Evolutionary conservation across 2,329 filamentous ascomycete genomes (phyloP), one percentile per base, ranked within the genome.

Genomic region (Trichoderma atrobrunneum): DNA sequence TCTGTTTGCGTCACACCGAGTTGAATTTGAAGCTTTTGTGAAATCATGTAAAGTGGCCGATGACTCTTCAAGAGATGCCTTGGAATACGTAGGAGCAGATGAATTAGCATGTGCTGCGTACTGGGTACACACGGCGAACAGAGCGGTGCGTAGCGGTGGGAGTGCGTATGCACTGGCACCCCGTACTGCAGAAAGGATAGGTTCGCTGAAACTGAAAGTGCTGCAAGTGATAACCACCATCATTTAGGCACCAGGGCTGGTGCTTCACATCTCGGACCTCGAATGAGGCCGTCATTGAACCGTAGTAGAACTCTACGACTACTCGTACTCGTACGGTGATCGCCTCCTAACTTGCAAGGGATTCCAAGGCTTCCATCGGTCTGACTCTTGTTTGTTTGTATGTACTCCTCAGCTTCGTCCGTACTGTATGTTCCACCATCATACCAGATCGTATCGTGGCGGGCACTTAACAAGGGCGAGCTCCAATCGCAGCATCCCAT

Each of bases 371-470:
- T 24, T 51, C 43, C n/a, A 51, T 51, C 43, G 43, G 43, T 51
- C 43, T 51, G 43, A 51, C 43, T 51, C 43, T 21, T 48, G 43
- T 21, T 48, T 48, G 18, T n/a, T 48, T 51, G 43, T 12, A 18
- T 18, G 28, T n/a, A 60, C 56, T 18, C 24, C n/a, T 60, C 56
- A 60, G 56, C 56, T 34, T 30, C 26, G 24, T n/a, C 28, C 5
- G 26, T 28, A 39, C 32, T 26, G 48, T 68, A 21, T 39, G 30
- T 61, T 51, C 51, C 67, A 59, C 39, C n/a, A 54, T 59, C 36
- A 54, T 70, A 61, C 59, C 57, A 70, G 67, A 70, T 70, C 67
- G 67, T 54, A 54, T 39, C 59, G 59, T 61, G 43, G 67, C 59
- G 59, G 64, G 14, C 48, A 67, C 62, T 51, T 57, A 18, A 36